A percentile compares a stretch with the other conserved stretches of the same genome.
Conservation (phyloP, 441 rosid genomes). For the Metrosideros polymorpha region DNA sequence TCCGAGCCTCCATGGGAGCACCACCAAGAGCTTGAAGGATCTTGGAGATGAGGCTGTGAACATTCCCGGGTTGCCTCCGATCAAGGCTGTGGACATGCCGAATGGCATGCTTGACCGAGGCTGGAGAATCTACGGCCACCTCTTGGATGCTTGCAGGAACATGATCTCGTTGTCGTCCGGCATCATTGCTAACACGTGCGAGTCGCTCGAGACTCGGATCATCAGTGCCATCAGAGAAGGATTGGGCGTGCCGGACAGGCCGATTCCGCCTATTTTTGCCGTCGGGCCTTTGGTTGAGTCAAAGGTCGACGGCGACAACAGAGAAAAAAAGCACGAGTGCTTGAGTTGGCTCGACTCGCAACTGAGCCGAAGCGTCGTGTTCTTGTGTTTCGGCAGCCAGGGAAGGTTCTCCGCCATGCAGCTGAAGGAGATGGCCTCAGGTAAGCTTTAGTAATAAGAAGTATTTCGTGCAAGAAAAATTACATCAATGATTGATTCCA, state of each 20-base stretch:
- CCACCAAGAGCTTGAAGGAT: not conserved
- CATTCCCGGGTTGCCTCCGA: not conserved
- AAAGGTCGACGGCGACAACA: not conserved
- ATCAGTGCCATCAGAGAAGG: not conserved
- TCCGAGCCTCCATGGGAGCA: not conserved
- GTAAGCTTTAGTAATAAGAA: not conserved
- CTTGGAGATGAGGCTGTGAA: not conserved
- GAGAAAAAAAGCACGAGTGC: not conserved
- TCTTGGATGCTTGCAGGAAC: not conserved
- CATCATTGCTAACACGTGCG: not conserved
- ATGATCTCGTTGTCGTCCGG: not conserved
- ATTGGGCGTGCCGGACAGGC: not conserved
- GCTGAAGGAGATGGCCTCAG: not conserved
- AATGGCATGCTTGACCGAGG: not conserved
- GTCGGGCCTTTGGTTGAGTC: not conserved
- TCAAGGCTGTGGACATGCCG: not conserved
- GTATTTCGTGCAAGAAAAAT: not conserved
- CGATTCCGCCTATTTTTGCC: not conserved
- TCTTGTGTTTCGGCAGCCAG: not conserved
- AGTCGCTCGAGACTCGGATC: not conserved
- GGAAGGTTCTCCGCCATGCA: not conserved
- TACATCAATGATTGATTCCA: not conserved
- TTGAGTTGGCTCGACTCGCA: not conserved
- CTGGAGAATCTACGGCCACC: not conserved
- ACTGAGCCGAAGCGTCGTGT: not conserved